phyloP scores from a whole-genome alignment of 1,284 basidiomycete species.

The Tylopilus sp. region DNA sequence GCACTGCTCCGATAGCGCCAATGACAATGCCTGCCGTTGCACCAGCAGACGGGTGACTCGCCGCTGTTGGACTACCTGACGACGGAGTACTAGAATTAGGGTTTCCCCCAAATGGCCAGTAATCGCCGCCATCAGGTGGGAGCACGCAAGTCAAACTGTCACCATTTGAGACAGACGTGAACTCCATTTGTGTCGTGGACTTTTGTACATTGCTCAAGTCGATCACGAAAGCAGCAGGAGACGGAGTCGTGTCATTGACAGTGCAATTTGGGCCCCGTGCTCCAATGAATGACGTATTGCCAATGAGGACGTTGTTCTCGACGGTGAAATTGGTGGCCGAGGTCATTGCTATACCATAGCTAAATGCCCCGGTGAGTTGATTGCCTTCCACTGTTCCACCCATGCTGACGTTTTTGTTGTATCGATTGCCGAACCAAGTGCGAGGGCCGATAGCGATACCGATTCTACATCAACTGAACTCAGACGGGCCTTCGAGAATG shows the following conservation, averaged over 20 bases:
- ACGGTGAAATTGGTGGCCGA: slow-evolving; percentile 67
- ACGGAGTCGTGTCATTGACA: slow-evolving; percentile 45
- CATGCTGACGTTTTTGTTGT: slow-evolving; percentile 54
- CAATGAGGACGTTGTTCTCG: slow-evolving; percentile 57
- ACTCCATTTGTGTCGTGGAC: slow-evolving; percentile 50
- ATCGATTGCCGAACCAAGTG: slow-evolving; percentile 71
- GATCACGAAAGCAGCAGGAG: slow-evolving; percentile 56
- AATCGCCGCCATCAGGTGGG: slow-evolving; percentile 64
- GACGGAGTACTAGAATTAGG: slow-evolving; percentile 32
- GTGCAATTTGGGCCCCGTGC: slow-evolving; percentile 69
- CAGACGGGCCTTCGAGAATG: neutral
- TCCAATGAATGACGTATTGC: slow-evolving; percentile 78
- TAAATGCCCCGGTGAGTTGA: slow-evolving; percentile 67
- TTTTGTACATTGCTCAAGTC: slow-evolving; percentile 43
- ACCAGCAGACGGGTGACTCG: slow-evolving; percentile 31
- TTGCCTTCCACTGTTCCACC: slow-evolving; percentile 67
- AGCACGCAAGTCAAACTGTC: slow-evolving; percentile 61
- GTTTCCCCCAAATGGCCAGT: slow-evolving; percentile 66
- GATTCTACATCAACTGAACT: slow-evolving; percentile 42
- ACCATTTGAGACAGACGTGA: slow-evolving; percentile 48
- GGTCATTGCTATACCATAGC: slow-evolving; percentile 64
- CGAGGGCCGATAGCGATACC: slow-evolving; percentile 76
- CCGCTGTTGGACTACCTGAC: slow-evolving; percentile 16
- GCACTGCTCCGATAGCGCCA: slow-evolving; percentile 49
- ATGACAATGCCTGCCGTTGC: slow-evolving; percentile 50